Percentiles rank a stretch among this genome's conserved stretches.
phyloP scores from a whole-genome alignment of 2,329 filamentous ascomycete species.

The Hymenoscyphus infarciens region DNA sequence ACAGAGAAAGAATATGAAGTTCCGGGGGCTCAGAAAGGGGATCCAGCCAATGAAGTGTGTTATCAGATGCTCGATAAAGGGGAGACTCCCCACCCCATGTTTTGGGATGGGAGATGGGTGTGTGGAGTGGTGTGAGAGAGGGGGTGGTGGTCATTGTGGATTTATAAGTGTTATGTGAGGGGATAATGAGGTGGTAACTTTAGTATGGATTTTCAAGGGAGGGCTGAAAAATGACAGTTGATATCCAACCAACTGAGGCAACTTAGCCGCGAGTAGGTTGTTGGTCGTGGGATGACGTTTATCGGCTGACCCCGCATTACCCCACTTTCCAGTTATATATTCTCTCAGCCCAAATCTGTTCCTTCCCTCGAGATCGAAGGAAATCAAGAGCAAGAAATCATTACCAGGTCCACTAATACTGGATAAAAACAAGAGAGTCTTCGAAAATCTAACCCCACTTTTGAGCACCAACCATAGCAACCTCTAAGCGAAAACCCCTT shows the following conservation, averaged over 20 bases:
- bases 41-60: slow-evolving; percentile 27
- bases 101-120: slow-evolving; percentile 12
- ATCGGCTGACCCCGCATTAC: neutral
- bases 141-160: neutral
- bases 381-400: neutral
- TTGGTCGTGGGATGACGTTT: neutral
- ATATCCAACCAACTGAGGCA: neutral
- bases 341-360: neutral
- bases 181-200: no score
- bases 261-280: neutral
- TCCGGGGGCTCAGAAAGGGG: slow-evolving; percentile 27
- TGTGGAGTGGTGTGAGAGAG: slow-evolving; percentile 12
- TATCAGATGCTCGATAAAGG: slow-evolving; percentile 22
- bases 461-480: neutral
- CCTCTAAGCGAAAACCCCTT: neutral
- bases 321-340: neutral
- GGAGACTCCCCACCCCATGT: slow-evolving; percentile 22
- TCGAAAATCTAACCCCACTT: neutral
- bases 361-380: neutral
- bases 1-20: slow-evolving; percentile 37
- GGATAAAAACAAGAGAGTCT: no score
- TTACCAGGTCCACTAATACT: no score
- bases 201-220: no score
- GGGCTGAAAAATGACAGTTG: neutral
- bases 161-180: no score